Evolutionary conservation across 1,139 yeast genomes (phyloP), one percentile per base, ranked within the genome.

Genomic region (Lizanozyma gosingica): DNA sequence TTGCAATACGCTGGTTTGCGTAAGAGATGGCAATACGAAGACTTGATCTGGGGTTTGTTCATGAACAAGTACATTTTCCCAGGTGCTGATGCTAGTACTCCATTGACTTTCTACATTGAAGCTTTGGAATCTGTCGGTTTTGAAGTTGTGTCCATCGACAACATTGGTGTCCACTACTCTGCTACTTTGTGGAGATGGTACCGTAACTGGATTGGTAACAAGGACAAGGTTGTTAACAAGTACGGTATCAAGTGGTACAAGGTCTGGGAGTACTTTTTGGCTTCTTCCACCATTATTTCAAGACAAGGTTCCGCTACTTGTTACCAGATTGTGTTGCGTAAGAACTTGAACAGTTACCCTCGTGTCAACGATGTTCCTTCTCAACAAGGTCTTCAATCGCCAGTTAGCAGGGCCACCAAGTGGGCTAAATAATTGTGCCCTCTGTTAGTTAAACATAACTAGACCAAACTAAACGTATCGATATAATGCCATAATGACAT

Each of bases 31-130:
- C 96, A 87, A 69, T 87, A 85, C 62, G 96, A 87, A 69, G 97
- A 87, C 62, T 75, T 87, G 56, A 72, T 79, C 63, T 87, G 96
- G 97, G 96, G 97, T 51, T 71, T 88, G 60, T 88, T 87, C 64
- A 88, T 87, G 96, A 87, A 88, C 78, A 87, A 86, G 72, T 87
- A 86, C 67, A 81, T 87, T 59, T 87, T 87, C 87, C 96, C 97
- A 37, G 97, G 96, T 66, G 96, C 96, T 41, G 97, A 87, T 67
- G 96, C 96, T 39, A 85, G 95, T 6, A 88, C 97, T 42, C 96
- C 97, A 39, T 76, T 88, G 54, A 86, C 87, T 43, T 88, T 84
- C 60, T 92, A 85, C 49, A 71, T 82, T 46, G 76, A 82, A 47
- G 71, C 78, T 51, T 76, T 88, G 59, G 97, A 87, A 68, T 79